phyloP scores from a whole-genome alignment of 2,329 filamentous ascomycete species.

The Chalaropsis thielavioides region DNA sequence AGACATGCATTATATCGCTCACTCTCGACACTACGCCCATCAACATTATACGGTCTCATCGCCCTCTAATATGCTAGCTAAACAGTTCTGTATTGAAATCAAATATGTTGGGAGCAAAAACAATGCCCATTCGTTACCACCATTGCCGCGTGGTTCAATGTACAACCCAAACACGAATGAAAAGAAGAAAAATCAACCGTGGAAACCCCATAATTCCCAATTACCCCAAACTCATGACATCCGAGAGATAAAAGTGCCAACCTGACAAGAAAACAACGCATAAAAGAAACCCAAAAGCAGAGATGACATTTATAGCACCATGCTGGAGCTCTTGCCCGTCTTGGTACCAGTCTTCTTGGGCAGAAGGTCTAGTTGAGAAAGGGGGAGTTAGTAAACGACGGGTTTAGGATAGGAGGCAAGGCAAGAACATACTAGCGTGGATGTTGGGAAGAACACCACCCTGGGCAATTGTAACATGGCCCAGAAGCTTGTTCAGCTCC shows the following conservation, averaged over 20 bases:
- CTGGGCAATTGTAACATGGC: conserved; percentile 92
- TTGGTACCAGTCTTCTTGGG: conserved; percentile 97
- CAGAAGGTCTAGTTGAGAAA: conserved; percentile 57
- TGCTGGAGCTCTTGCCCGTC: conserved; percentile 79
- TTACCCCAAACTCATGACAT: conserved; percentile 73
- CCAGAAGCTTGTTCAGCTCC: conserved; percentile 97
- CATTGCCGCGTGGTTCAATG: conserved; percentile 55
- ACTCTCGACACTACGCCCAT: too few relatives aligned
- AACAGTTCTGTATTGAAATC: conserved; percentile 13
- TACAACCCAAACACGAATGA: conserved; percentile 50
- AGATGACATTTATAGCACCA: conserved; percentile 64
- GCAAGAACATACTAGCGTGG: conserved; percentile 90
- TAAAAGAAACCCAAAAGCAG: conserved; percentile 41
- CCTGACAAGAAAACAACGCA: conserved; percentile 29
- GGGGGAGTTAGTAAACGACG: conserved; percentile 27
- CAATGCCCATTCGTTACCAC: conserved; percentile 44
- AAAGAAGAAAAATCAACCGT: conserved; percentile 40
- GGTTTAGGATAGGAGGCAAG: too few relatives aligned
- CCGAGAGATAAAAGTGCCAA: conserved; percentile 44
- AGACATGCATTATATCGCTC: too few relatives aligned
- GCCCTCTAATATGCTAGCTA: neutral
- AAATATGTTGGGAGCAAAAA: conserved; percentile 17
- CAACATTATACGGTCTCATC: too few relatives aligned
- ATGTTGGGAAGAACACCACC: conserved; percentile 96
- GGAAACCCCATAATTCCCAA: conserved; percentile 51